Base-by-base conservation (phyloP, 2,329 filamentous ascomycete genomes). In the Eutypella sp. region DNA sequence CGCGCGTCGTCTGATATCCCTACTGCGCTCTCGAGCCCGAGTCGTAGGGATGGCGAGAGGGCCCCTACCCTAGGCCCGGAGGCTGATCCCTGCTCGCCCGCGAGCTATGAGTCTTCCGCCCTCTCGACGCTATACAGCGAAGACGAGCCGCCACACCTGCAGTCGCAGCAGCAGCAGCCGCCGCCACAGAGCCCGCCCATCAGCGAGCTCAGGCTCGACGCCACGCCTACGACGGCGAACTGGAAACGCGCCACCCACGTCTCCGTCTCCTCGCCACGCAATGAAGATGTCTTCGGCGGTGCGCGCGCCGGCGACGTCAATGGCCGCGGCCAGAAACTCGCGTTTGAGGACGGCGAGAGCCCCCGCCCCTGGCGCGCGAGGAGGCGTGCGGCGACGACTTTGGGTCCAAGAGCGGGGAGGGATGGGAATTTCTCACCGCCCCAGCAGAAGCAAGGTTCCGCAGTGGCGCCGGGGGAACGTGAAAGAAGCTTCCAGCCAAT, bases 101-200 rank as follows among this genome's bases (percentile, higher is more conserved):
- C 68, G 4, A 78, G 73, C 49, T 67, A 74, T 8, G 62, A 68
- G 13, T 79, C 75, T 0, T 79, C 75, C 33, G 72, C 75, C 2
- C 63, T 81, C 5, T 81, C 78, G 4, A 81, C 78, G 0, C 58
- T 81, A 5, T 79, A 79, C 50, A 80, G 76, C 47, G 74, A 73
- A 40, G 74, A 76, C 24, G 75, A 78, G 44, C 63, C 66, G 1
- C 68, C 7, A 7, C 25, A 29, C 11, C 29, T 15, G 7, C 25
- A 29, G 25, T 13, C 7, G 7, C 25, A 29, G 25, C 41, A 38
- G 19, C 51, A n/a, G n/a, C n/a, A n/a, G n/a, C n/a, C n/a, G n/a
- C n/a, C n/a, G n/a, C n/a, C n/a, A n/a, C n/a, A 42, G 13, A 56
- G 47, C 22, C 54, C 48, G 8, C 51, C 48, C 2, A 44, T 18